Evolutionary conservation across 2,329 filamentous ascomycete genomes (phyloP).

Genomic region (Fusarium virguliforme): DNA sequence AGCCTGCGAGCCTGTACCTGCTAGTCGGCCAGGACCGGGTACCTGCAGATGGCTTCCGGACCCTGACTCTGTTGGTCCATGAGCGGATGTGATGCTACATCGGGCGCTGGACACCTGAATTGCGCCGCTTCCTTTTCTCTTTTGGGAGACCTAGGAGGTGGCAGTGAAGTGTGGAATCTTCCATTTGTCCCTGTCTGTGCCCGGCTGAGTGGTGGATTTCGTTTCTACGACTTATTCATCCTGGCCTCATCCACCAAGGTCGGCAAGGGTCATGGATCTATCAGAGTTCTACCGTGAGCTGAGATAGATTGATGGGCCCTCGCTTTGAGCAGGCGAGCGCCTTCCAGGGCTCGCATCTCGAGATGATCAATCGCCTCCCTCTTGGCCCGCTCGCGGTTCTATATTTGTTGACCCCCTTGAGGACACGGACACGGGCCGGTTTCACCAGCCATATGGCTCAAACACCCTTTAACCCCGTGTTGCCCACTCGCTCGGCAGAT

Average conservation of each 20-base stretch:
- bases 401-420: conserved; percentile 10
- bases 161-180: conserved; percentile 25
- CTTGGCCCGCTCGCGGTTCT: conserved; percentile 1
- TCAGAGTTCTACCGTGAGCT: conserved; percentile 1
- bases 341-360: neutral
- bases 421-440: conserved; percentile 23
- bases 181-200: conserved; percentile 13
- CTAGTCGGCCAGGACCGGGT: conserved; percentile 17
- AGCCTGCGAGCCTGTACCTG: conserved; percentile 5
- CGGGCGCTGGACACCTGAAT: conserved; percentile 27
- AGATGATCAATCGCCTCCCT: conserved; percentile 10
- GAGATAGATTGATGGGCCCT: conserved; percentile 15
- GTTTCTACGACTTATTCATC: conserved; percentile 5
- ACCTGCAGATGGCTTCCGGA: conserved; percentile 29
- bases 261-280: conserved; percentile 12
- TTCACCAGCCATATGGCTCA: conserved; percentile 31
- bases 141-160: conserved; percentile 24
- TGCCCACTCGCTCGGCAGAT: conserved; percentile 19
- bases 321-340: neutral
- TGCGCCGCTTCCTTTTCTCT: conserved; percentile 21
- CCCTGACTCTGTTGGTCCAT: conserved; percentile 9
- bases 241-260: conserved; percentile 2
- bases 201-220: conserved; percentile 43
- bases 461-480: conserved; percentile 16
- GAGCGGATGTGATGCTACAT: conserved; percentile 33